Evolutionary conservation across 2,329 filamentous ascomycete species (phyloP).

Genomic region (Davidsoniella eucalypti): DNA sequence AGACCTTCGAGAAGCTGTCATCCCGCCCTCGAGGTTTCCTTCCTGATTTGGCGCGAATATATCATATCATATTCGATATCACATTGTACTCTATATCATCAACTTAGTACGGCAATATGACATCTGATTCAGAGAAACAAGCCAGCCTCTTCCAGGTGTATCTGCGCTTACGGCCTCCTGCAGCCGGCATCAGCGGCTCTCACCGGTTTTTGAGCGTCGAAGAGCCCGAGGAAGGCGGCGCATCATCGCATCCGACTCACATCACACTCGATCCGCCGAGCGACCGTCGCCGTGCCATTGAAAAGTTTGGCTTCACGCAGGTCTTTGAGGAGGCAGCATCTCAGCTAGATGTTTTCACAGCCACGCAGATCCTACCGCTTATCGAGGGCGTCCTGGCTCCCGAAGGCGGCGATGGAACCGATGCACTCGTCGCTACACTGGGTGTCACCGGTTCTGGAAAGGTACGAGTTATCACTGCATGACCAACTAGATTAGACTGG

Average conservation of each 20-base stretch:
- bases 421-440: slow-evolving; percentile 78
- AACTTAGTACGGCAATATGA: neutral
- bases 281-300: slow-evolving; percentile 74
- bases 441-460: slow-evolving; percentile 95
- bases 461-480: slow-evolving; percentile 30
- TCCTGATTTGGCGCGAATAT: no score
- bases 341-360: slow-evolving; percentile 76
- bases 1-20: no score
- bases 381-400: slow-evolving; percentile 57
- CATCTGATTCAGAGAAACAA: slow-evolving; percentile 2
- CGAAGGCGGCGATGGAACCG: slow-evolving; percentile 62
- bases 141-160: slow-evolving; percentile 75
- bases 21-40: no score
- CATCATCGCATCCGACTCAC: slow-evolving; percentile 37
- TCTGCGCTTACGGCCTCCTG: slow-evolving; percentile 60
- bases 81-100: neutral
- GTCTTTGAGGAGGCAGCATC: slow-evolving; percentile 78
- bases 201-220: slow-evolving; percentile 74
- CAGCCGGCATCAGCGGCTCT: slow-evolving; percentile 16
- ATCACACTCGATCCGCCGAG: slow-evolving; percentile 67
- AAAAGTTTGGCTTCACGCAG: slow-evolving; percentile 85
- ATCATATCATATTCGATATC: no score
- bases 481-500: no score
- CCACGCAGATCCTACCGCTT: slow-evolving; percentile 56
- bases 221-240: slow-evolving; percentile 26